These are phyloP conservation scores for Gossypium schwendimanii DNA, from an alignment of 441 rosid genomes.

Conservation along the genomic window DNA sequence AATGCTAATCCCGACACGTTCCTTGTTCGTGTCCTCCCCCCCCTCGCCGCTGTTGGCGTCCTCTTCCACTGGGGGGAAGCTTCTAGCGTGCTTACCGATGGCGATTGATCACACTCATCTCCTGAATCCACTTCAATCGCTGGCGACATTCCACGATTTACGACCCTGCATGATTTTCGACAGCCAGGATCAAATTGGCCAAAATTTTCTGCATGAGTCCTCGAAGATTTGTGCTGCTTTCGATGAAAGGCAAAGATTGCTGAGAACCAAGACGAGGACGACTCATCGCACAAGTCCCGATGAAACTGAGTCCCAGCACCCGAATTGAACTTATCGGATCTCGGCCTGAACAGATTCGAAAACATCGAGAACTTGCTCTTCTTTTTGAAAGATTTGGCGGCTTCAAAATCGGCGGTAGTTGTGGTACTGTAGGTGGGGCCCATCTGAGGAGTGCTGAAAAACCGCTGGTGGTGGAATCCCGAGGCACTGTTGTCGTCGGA, in stretches of 20 bases:
- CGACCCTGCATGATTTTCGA: constrained; percentile 22
- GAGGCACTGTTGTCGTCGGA: constrained; percentile 25
- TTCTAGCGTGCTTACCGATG: constrained; percentile 28
- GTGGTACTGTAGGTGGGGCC: constrained; percentile 28
- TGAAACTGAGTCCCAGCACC: constrained; percentile 26
- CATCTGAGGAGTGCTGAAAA: constrained; percentile 60
- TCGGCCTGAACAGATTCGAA: constrained; percentile 45
- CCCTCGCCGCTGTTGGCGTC: constrained; percentile 33
- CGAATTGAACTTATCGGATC: constrained; percentile 48
- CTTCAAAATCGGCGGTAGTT: constrained; percentile 18
- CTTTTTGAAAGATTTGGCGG: constrained; percentile 18
- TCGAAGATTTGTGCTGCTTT: constrained; percentile 25
- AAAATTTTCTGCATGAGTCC: constrained; percentile 22
- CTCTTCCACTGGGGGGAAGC: constrained; percentile 37
- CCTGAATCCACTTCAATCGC: constrained; percentile 30
- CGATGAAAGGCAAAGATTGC: constrained; percentile 37
- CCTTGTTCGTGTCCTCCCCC: constrained; percentile 32
- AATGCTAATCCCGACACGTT: constrained; percentile 49
- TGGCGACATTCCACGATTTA: constrained; percentile 69
- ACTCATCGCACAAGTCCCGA: constrained; percentile 26
- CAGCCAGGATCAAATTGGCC: constrained; percentile 9
- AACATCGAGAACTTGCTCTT: constrained; percentile 34
- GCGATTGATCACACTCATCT: constrained; percentile 26
- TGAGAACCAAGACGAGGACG: constrained; percentile 49
- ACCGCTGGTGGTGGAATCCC: constrained; percentile 23